These are phyloP conservation scores for Phytophthora tubulina DNA, from an alignment of 352 stramenopile species.

Conservation along the genomic window DNA sequence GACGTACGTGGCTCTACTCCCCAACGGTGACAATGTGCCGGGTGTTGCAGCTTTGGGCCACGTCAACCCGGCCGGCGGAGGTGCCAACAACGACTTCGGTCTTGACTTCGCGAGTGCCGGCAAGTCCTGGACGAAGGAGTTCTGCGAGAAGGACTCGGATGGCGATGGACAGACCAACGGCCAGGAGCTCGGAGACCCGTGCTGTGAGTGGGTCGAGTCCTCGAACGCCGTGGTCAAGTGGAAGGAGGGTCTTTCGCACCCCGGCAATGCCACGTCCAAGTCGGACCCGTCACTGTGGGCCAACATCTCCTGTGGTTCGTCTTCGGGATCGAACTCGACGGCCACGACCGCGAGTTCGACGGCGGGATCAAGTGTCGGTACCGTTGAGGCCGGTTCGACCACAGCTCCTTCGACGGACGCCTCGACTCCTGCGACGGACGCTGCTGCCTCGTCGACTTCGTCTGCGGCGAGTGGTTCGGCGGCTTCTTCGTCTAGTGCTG, in stretches of 20 bases:
- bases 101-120: constrained; percentile 21
- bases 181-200: constrained; percentile 84
- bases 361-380: constrained; percentile 19
- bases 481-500: constrained; percentile 26
- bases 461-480: constrained; percentile 11
- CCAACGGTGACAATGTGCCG: constrained; percentile 44
- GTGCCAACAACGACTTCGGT: constrained; percentile 45
- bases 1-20: constrained; percentile 38
- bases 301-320: constrained; percentile 32
- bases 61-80: constrained; percentile 36
- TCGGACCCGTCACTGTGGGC: constrained; percentile 43
- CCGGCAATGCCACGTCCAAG: constrained; percentile 35
- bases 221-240: constrained; percentile 37
- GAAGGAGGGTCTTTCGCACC: constrained; percentile 43
- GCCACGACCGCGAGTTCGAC: constrained; percentile 11
- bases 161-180: constrained; percentile 87
- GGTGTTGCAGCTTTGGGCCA: constrained; percentile 50
- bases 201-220: constrained; percentile 65
- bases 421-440: constrained; percentile 4
- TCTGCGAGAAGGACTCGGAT: constrained; percentile 85
- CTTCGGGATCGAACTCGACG: constrained; percentile 18
- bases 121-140: constrained; percentile 44
- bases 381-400: constrained; percentile 14
- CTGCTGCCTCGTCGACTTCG: constrained; percentile 8
- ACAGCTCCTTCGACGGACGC: constrained; percentile 14